Base-by-base conservation (phyloP, 768 basidiomycete species). In the Rhizopogon salebrosus region DNA sequence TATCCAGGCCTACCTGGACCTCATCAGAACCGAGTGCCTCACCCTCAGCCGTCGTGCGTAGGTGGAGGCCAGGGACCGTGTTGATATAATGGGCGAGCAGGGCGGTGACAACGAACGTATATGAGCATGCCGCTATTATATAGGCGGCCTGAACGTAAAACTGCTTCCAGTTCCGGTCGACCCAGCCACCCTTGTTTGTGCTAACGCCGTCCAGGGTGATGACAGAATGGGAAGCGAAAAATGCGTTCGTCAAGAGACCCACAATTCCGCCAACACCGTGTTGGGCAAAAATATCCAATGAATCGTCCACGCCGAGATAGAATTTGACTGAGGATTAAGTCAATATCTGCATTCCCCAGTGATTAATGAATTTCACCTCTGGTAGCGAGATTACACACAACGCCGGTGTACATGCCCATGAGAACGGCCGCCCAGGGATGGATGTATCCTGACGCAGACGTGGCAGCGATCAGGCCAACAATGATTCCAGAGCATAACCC, bases 401-500 rank as follows among this genome's bases (percentile, higher is more conserved):
- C 76, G 14, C 87, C 92, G 3, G 86, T 77, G 41, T 92, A 60
- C 60, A 87, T 67, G 37, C 94, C 94, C 57, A 87, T 78, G 23
- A 92, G 72, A 24, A 94, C 74, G 34, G 90, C 78, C 0, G 84
- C 80, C 81, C 92, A 91, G 3, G 87, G 77, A 22, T 82, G 82
- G 40, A 95, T 74, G 68, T 73, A 94, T 29, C 94, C 93, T 9
- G 87, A 86, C 7, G 89, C 86, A 8, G 94, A 92, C 18, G 92
- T 95, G 41, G 91, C 91, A 31, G 89, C 89, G 48, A 94, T 90
- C 42, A 92, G 78, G 40, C 91, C 92, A 18, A 89, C 86, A 55
- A 95, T 89, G 24, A 91, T 90, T n/a, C 93, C 93, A 0, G 82
- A 70, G 70, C 94, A 95, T 68, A 97, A 87, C 34, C 92, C 91